Base-by-base conservation (phyloP, 768 basidiomycete genomes). In the Boletus speciosus region DNA sequence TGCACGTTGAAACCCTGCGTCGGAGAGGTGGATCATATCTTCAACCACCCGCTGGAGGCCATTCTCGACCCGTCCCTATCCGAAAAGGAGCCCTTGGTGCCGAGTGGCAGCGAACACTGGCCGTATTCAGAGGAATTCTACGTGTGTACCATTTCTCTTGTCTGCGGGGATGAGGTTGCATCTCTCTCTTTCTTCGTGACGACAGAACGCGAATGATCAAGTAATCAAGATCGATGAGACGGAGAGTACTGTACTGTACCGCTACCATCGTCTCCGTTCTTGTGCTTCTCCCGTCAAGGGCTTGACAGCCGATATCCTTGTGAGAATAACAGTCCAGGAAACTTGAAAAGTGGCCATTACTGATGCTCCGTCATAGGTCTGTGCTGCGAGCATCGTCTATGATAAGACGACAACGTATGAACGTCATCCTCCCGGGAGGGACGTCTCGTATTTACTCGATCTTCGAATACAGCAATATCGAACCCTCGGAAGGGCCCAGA, bases 221-320 rank as follows among this genome's bases (percentile, higher is more conserved):
- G 37, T 40, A 0, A 66, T 76, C 9, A 55, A 67, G 35, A 67
- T 81, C 1, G 64, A 74, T 2, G 76, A 80, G 70, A 68, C 85
- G 9, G 78, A 75, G 34, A 73, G 77, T 36, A 32, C 31, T 32
- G 74, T 76, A 9, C 59, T 71, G 0, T 94, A 93, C 61, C 81
- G 93, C 16, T 85, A 91, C 82, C 90, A 95, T 65, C 84, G 93
- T 8, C 86, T 96, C 62, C 80, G 90, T 35, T 85, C 86, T 3
- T 77, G 76, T 0, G 86, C 86, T 1, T 92, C 91, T 16, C 84
- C 92, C 0, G 78, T 95, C 53, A 92, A 91, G 67, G 93, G 93
- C 1, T 69, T 95, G 3, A 94, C 92, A 1, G 77, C 89, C 2
- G 88, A 92, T 58, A 88, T 95, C 14, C 72, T 95, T 48, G 90